Base-by-base conservation (phyloP, 345 rosid species). In the Physaria fendleri region DNA sequence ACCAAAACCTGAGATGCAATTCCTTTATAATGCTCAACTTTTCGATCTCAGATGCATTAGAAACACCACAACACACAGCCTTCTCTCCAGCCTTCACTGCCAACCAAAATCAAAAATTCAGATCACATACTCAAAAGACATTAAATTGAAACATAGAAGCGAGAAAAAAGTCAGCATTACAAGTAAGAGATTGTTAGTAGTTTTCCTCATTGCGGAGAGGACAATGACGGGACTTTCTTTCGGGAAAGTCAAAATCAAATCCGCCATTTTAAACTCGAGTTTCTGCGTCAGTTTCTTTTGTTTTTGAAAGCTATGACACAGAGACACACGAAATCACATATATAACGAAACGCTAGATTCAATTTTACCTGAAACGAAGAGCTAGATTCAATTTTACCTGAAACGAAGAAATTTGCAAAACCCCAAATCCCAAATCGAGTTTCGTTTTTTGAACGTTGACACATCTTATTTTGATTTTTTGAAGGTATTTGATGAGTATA, bases 121-220 rank as follows among this genome's bases (percentile, higher is more conserved):
- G 17, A 24, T 21, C 1, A 35, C 3, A n/a, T 3, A 0, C 17
- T 38, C 11, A 29, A 22, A 41, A n/a, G n/a, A 5, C 32, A 28
- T 37, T 14, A 2, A 15, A 64, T 8, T 4, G 6, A 21, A 39
- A 41, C 8, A 46, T 16, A 42, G 6, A 44, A 25, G 24, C n/a
- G 15, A 6, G 27, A 23, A 47, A n/a, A 51, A 14, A 8, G 30
- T 32, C 40, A 32, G 64, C 47, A 40, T 63, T 82, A 93, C 99
- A 82, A 78, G 66, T 56, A 93, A 54, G 62, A 93, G 97, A 40
- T 90, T 90, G 73, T 87, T 93, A 13, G 99, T 93, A 2, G 96
- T 79, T 69, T 93, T 90, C 51, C 97, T 97, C 99, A 93, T 87
- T 1, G 99, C 99, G 0, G 99, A 93, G 18, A 93, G 85, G 29